Evolutionary conservation across 2,329 filamentous ascomycete species (phyloP).

Genomic region (Didymosphaeria variabile): DNA sequence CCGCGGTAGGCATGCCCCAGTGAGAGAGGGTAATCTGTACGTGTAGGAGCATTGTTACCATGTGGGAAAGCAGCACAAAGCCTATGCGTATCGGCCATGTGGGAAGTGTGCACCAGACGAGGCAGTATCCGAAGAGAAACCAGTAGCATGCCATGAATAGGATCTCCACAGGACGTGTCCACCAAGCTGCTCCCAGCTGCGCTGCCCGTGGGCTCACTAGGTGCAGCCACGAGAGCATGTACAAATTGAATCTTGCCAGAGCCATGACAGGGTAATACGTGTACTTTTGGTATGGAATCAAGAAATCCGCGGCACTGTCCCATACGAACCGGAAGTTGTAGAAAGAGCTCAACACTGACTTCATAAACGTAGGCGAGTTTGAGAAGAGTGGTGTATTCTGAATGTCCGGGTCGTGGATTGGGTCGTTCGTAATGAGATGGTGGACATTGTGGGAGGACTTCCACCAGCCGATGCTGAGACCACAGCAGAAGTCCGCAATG

Average conservation of each 20-base stretch:
- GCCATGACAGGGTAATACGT: slow-evolving; percentile 83
- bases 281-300: slow-evolving; percentile 79
- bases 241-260: slow-evolving; percentile 88
- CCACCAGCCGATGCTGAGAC: slow-evolving; percentile 74
- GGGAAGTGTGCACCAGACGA: slow-evolving; percentile 78
- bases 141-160: slow-evolving; percentile 82
- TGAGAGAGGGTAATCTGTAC: slow-evolving; percentile 91
- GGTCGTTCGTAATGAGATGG: slow-evolving; percentile 72
- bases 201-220: slow-evolving; percentile 75
- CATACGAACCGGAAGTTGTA: slow-evolving; percentile 84
- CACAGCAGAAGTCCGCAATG: slow-evolving; percentile 71
- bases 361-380: slow-evolving; percentile 81
- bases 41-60: slow-evolving; percentile 82
- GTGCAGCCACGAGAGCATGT: slow-evolving; percentile 81
- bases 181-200: slow-evolving; percentile 78
- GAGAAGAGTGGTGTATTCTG: slow-evolving; percentile 85
- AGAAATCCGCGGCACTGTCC: slow-evolving; percentile 74
- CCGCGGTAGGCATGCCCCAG: slow-evolving; percentile 91
- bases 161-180: slow-evolving; percentile 84
- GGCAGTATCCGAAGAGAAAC: slow-evolving; percentile 84
- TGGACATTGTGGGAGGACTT: slow-evolving; percentile 75
- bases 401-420: slow-evolving; percentile 56
- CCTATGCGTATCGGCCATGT: slow-evolving; percentile 72
- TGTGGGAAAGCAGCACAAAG: slow-evolving; percentile 82
- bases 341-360: slow-evolving; percentile 78